Conservation (phyloP, 2,329 filamentous ascomycete genomes). For the Colletotrichum abscissum region DNA sequence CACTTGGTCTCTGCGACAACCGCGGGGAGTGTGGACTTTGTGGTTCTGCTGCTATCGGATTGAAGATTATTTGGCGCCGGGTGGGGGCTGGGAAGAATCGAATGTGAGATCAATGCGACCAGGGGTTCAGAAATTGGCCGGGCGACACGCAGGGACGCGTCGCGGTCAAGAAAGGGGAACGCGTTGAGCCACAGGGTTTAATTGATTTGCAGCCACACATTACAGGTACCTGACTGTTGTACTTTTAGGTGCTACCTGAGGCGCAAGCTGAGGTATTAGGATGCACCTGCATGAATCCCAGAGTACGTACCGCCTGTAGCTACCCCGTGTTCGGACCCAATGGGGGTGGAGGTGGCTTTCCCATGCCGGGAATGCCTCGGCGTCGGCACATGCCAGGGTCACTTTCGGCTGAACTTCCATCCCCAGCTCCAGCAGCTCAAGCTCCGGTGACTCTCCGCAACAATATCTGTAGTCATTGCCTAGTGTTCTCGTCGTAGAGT, state of each 20-base stretch:
- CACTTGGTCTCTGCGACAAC: constrained; percentile 13
- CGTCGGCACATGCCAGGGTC: constrained; percentile 46
- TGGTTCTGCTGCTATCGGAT: constrained; percentile 14
- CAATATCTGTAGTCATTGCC: background rate
- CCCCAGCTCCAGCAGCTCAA: constrained; percentile 21
- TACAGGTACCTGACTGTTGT: background rate
- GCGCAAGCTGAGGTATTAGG: background rate
- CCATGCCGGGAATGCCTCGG: constrained; percentile 37
- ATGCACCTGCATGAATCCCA: background rate
- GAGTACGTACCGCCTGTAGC: constrained; percentile 15
- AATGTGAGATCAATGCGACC: constrained; percentile 36
- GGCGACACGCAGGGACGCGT: constrained; percentile 28
- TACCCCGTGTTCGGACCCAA: constrained; percentile 33
- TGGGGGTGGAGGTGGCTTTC: constrained; percentile 19
- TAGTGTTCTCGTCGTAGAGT: constrained; percentile 8
- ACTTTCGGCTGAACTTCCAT: constrained; percentile 26
- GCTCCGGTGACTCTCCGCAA: constrained; percentile 11
- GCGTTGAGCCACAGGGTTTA: constrained; percentile 25
- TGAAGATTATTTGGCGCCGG: constrained; percentile 32
- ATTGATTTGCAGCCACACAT: constrained; percentile 25
- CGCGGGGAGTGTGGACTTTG: constrained; percentile 14
- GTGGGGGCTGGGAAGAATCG: constrained; percentile 41
- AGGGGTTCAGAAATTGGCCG: constrained; percentile 37
- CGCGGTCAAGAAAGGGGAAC: constrained; percentile 26
- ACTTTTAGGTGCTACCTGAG: background rate